Evolutionary conservation across 1,284 basidiomycete species (phyloP).

Genomic region (Trichosporon sp.): DNA sequence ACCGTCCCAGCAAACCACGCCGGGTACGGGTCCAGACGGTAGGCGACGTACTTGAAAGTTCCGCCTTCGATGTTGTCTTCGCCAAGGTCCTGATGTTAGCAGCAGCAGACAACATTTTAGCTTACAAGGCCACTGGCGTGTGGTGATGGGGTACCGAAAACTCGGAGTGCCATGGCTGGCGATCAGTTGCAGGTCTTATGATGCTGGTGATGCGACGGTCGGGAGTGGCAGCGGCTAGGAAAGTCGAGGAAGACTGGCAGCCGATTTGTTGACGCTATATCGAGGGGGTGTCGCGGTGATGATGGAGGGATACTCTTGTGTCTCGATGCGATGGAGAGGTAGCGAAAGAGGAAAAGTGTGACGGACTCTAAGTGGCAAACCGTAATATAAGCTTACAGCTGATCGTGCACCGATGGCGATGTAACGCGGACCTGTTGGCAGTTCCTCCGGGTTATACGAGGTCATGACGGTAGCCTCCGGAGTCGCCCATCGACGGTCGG

Average conservation of each 20-base stretch:
- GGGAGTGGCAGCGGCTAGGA: not conserved
- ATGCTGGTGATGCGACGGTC: not conserved
- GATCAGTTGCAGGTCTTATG: not conserved
- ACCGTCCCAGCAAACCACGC: not conserved
- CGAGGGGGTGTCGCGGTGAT: not conserved
- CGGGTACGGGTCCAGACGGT: not conserved
- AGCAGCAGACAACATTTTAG: not conserved
- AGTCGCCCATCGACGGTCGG: not conserved
- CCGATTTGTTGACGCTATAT: not conserved
- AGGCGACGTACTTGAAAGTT: not conserved
- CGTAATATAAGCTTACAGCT: not conserved
- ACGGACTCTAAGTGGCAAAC: not conserved
- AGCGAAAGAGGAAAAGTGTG: not conserved
- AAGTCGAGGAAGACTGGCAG: not conserved
- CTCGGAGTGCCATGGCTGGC: not conserved
- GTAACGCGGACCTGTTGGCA: not conserved
- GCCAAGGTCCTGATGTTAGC: not conserved
- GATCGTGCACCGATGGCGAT: not conserved
- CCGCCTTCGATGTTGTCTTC: not conserved
- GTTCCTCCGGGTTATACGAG: not conserved
- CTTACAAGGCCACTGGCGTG: not conserved
- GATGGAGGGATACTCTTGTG: too few species aligned
- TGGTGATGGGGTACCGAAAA: not conserved
- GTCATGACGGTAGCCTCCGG: not conserved
- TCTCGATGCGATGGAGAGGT: not conserved